A percentile compares a stretch with the other conserved stretches of the same genome.
phyloP scores from a whole-genome alignment of 2,329 filamentous ascomycete species.

The Fusarium ramigenum region DNA sequence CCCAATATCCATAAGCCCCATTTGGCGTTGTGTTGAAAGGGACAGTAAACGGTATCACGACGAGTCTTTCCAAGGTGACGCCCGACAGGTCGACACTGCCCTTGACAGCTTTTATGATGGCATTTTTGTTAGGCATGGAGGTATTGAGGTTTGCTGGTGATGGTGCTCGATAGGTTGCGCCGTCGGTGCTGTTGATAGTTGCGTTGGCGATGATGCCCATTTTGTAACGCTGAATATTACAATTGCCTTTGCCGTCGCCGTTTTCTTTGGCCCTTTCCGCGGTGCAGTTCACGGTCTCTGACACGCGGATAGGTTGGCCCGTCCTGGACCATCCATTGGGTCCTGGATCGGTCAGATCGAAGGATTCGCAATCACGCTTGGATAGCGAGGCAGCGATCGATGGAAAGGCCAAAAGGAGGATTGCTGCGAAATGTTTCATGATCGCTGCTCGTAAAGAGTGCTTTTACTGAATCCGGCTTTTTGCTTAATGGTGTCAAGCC shows the following conservation, averaged over 20 bases:
- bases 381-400: fast-evolving
- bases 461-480: too few relatives aligned
- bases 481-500: too few relatives aligned
- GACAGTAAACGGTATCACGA: not conserved
- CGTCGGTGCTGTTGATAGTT: not conserved
- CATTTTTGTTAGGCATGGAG: not conserved
- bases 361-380: not conserved
- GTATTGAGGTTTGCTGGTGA: not conserved
- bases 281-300: not conserved
- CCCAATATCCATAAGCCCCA: not conserved
- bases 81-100: fast-evolving
- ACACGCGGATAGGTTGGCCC: not conserved
- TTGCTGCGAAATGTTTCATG: not conserved
- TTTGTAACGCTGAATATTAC: not conserved
- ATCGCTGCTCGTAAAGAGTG: too few relatives aligned
- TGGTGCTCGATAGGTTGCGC: not conserved
- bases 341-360: not conserved
- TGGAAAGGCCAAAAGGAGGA: not conserved
- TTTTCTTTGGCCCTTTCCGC: not conserved
- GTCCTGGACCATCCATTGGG: not conserved
- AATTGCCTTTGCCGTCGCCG: not conserved
- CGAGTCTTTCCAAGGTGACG: not conserved
- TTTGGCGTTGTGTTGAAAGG: not conserved
- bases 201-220: not conserved
- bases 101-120: not conserved